Percentiles rank a stretch among this genome's conserved stretches.
phyloP scores from a whole-genome alignment of 345 rosid species.

The Barbarea vulgaris region DNA sequence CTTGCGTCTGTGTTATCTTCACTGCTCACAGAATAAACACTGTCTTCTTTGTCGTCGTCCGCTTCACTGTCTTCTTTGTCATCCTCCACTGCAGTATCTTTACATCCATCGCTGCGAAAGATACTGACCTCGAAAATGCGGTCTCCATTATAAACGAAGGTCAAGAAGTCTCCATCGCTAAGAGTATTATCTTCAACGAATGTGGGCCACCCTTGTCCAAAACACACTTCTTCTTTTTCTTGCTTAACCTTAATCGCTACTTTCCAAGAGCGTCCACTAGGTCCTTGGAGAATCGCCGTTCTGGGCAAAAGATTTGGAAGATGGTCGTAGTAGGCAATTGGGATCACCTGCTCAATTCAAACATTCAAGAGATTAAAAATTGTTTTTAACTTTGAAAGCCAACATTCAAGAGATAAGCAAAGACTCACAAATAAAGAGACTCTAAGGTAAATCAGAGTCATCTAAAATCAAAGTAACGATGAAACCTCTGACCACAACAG shows the following conservation, averaged over 20 bases:
- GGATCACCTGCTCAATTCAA: conserved; percentile 11
- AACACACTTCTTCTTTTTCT: conserved; percentile 8
- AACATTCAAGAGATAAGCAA: conserved; percentile 1
- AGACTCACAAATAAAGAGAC: background rate
- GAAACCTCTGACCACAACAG: background rate
- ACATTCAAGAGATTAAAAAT: background rate
- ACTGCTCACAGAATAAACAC: background rate
- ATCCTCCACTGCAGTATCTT: no score
- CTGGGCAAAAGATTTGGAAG: conserved; percentile 18
- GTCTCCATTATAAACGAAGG: conserved; percentile 29
- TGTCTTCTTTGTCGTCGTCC: background rate
- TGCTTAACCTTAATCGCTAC: background rate
- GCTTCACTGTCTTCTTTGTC: background rate
- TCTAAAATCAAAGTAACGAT: background rate
- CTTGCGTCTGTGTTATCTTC: background rate
- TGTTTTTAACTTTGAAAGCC: background rate
- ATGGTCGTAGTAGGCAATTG: conserved; percentile 9
- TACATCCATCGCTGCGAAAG: conserved; percentile 12
- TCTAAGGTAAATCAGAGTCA: background rate
- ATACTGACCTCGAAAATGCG: conserved; percentile 33
- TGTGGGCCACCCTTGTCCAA: conserved; percentile 22
- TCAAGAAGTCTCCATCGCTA: conserved; percentile 27
- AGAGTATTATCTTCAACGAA: conserved; percentile 26
- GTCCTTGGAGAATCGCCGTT: conserved; percentile 27
- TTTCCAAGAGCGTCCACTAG: conserved; percentile 26